Evolutionary conservation across 352 stramenopile genomes (phyloP), one percentile per base, ranked within the genome.

Genomic region (Phytophthora syringae): DNA sequence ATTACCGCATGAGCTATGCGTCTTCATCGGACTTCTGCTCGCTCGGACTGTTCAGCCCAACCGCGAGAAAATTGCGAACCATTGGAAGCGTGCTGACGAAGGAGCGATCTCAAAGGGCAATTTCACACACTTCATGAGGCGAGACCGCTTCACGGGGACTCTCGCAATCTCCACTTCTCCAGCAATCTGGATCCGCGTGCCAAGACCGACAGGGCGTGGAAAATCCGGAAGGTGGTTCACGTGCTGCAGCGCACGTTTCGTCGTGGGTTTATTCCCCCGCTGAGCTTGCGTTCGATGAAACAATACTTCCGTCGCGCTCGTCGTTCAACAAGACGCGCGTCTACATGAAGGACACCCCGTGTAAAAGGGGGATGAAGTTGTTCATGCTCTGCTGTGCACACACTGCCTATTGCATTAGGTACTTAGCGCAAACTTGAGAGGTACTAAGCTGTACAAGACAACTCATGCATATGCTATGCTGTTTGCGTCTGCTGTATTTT

Each of bases 321-420:
- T 49, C 22, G 5, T 58, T 49, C 48, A 58, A 58, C 16, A 18
- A 3, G 4, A 43, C 15, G 2, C 36, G 36, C 2, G 16, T 43
- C 3, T 43, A 43, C 15, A 43, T 64, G 25, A 64, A 64, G 43
- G 57, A 43, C 42, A 64, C 57, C 1, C 55, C 37, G 7, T 47
- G 56, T 25, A 64, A 58, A 20, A 40, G 45, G 37, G 57, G 37
- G 15, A 64, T 34, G 2, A 64, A 64, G 37, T 15, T 64, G 12
- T 58, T 58, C 28, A 52, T 58, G 47, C 13, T 56, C 21, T 58
- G 47, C 13, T 58, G 57, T 44, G 32, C 56, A 18, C 34, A 9
- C 7, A 42, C 45, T n/a, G 44, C 56, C 16, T 57, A 57, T 24
- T 64, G 45, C 18, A 64, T 64, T 45, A 11, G 42, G 44, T 52